phyloP scores from a whole-genome alignment of 768 basidiomycete genomes.

The Russula ochroleuca region DNA sequence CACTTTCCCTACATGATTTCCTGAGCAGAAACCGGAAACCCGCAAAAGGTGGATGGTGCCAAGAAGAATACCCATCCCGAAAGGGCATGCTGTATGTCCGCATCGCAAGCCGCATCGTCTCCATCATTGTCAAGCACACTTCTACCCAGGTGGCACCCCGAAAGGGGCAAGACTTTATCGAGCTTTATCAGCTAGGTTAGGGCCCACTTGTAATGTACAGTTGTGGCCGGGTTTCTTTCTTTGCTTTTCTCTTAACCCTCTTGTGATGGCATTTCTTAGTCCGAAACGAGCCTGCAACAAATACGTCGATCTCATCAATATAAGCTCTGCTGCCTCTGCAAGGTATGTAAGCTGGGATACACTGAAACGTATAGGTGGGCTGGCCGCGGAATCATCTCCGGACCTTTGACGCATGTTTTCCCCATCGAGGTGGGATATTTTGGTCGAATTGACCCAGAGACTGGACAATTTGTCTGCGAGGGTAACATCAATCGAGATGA shows the following conservation, averaged over 20 bases:
- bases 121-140: neutral
- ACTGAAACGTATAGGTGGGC: slow-evolving; percentile 12
- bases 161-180: neutral
- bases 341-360: slow-evolving; percentile 19
- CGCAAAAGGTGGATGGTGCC: no score
- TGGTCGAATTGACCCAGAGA: slow-evolving; percentile 13
- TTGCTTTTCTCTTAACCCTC: neutral
- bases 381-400: neutral
- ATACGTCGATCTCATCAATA: slow-evolving; percentile 16
- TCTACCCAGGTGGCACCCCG: neutral
- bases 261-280: slow-evolving; percentile 3
- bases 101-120: no score
- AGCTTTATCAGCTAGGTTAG: neutral
- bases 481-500: slow-evolving; percentile 23
- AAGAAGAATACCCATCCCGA: no score
- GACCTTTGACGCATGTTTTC: neutral
- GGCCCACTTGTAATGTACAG: neutral
- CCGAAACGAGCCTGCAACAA: slow-evolving; percentile 12
- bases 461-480: slow-evolving; percentile 16
- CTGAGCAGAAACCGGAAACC: no score
- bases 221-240: neutral
- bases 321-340: slow-evolving; percentile 13
- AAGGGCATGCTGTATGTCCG: neutral
- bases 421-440: slow-evolving; percentile 19
- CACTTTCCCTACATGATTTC: no score